Base-by-base conservation (phyloP, 2,329 filamentous ascomycete species). In the Cadophora luteo-olivacea region DNA sequence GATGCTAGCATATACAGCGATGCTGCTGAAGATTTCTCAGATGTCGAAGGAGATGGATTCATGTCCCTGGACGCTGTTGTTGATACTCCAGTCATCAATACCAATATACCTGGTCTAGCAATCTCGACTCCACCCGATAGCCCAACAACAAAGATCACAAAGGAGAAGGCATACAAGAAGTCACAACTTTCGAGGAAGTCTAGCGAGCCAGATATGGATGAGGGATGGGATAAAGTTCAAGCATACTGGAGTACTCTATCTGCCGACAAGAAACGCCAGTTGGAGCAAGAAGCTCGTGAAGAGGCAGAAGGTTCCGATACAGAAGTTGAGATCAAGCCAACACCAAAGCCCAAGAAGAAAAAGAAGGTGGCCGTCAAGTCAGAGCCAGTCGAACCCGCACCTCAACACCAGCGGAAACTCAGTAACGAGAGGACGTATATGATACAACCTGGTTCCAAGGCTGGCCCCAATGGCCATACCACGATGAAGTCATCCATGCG, bases 31-130 rank as follows among this genome's bases (percentile, higher is more conserved):
- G 90, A 93, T 69, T 81, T 91, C 0, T 87, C 87, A 0, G 89
- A 92, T 16, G 75, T 84, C 4, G 89, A 91, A 49, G 86, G 85
- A 1, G 86, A 87, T 58, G 91, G 90, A 0, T 94, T 93, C 74
- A 83, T 88, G 75, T 94, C 91, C 4, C 82, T 94, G 8, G 86
- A 94, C 78, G 92, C 92, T 12, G 86, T 94, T 9, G 84, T 93
- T 0, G 86, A 89, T 24, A 88, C 84, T 58, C 88, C 91, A 3
- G 74, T 74, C 1, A 71, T 77, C 41, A 73, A 75, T 57, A 55
- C 57, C 54, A 74, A 57, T 61, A 76, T 61, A 7, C 63, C 69
- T 19, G 65, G 69, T 22, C 51, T 75, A 25, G 69, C 72, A 1
- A 69, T 72, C 32, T 58, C 71, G n/a, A 73, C 70, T 19, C 70